phyloP scores from a whole-genome alignment of 768 basidiomycete genomes.

The Tremella fuciformis region DNA sequence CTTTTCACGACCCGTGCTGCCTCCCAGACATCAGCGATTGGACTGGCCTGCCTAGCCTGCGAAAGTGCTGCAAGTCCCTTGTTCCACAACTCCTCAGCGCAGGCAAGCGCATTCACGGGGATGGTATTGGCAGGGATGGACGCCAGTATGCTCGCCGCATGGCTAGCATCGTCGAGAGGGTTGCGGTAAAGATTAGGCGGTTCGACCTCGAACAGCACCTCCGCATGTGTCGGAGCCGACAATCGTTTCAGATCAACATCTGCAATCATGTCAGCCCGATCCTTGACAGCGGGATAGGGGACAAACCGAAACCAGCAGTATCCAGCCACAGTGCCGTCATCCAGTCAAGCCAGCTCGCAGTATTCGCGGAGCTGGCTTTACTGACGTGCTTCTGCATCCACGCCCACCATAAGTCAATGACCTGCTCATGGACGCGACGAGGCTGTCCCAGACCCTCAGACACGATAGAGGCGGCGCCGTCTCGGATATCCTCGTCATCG shows the following conservation, averaged over 20 bases:
- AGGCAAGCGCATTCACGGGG: not conserved
- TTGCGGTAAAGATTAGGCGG: constrained; percentile 47
- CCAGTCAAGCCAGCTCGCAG: constrained; percentile 19
- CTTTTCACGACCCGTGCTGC: constrained; percentile 10
- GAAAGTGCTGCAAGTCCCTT: not conserved
- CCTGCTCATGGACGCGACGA: constrained; percentile 23
- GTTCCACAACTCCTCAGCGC: not conserved
- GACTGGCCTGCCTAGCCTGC: constrained; percentile 4
- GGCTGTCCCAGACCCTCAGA: constrained; percentile 10
- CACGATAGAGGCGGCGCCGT: constrained; percentile 27
- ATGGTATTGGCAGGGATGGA: not conserved
- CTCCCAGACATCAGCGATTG: constrained; percentile 28
- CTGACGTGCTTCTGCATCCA: constrained; percentile 21
- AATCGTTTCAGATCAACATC: constrained; percentile 12
- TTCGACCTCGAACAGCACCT: constrained; percentile 46
- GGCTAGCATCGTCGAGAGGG: constrained; percentile 27
- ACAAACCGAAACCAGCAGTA: constrained; percentile 21
- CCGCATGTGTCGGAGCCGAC: constrained; percentile 5
- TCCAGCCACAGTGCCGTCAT: constrained; percentile 8
- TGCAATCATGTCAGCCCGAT: not conserved
- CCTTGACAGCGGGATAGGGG: too few relatives aligned
- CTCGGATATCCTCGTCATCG: constrained; percentile 47
- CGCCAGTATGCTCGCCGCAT: constrained; percentile 16
- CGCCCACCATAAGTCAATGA: constrained; percentile 33
- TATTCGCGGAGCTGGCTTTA: not conserved